These are phyloP conservation scores for Escovopsis weberi DNA, from an alignment of 2,329 filamentous ascomycete genomes.

Conservation along the genomic window DNA sequence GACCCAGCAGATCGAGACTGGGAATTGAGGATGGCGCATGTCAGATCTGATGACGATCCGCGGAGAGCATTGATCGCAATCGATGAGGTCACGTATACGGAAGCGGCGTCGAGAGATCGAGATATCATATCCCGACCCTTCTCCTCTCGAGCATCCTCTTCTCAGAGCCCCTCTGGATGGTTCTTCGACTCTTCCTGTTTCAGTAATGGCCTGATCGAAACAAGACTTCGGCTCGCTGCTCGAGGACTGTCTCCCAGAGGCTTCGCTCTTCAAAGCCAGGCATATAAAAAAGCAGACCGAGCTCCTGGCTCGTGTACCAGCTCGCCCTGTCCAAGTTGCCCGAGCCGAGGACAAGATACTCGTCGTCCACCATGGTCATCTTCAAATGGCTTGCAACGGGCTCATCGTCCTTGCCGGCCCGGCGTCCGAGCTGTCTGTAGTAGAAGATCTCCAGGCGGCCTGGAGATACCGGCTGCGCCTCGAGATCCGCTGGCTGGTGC, in stretches of 20 bases:
- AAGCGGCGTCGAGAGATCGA: too few relatives aligned
- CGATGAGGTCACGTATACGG: too few relatives aligned
- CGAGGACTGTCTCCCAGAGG: conserved; percentile 26
- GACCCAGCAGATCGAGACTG: too few relatives aligned
- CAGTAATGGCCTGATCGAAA: conserved; percentile 12
- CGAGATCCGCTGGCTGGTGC: conserved; percentile 16
- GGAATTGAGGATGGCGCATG: too few relatives aligned
- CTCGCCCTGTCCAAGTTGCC: conserved; percentile 77
- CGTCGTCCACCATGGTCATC: conserved; percentile 55
- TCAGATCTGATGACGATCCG: too few relatives aligned
- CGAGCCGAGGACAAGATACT: conserved; percentile 56
- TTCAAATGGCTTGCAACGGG: conserved; percentile 68
- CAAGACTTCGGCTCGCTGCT: conserved; percentile 20
- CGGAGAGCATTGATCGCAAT: too few relatives aligned
- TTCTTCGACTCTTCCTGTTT: background rate
- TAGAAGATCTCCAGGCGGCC: conserved; percentile 45
- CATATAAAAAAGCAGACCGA: conserved; percentile 49
- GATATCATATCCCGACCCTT: too few relatives aligned
- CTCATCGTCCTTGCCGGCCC: conserved; percentile 27
- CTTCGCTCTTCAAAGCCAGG: conserved; percentile 20
- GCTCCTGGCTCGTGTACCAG: conserved; percentile 77
- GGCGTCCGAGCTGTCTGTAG: conserved; percentile 30
- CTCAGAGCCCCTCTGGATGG: background rate
- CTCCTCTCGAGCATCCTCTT: background rate
- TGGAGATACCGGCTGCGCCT: conserved; percentile 24